Evolutionary conservation across 179 eudicot genomes (phyloP).

Genomic region (Beta lomatogona): DNA sequence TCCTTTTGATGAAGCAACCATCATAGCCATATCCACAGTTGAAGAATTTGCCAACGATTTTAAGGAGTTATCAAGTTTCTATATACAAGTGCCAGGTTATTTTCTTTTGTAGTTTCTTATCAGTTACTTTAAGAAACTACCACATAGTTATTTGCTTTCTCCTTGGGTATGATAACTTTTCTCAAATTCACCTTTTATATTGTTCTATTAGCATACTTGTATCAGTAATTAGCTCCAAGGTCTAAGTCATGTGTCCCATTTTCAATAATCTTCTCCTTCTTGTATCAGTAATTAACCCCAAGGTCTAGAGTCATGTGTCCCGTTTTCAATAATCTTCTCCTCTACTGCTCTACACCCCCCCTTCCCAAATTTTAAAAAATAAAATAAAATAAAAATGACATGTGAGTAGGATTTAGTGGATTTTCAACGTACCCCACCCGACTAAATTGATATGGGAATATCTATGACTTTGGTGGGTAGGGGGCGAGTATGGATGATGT

Average conservation of each 20-base stretch:
- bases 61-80: slow-evolving; percentile 55
- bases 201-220: not conserved
- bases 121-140: not conserved
- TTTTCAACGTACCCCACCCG: too few species aligned
- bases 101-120: not conserved
- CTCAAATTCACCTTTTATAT: not conserved
- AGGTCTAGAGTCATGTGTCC: too few species aligned
- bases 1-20: slow-evolving; percentile 85
- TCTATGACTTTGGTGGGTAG: too few species aligned
- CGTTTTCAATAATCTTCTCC: too few species aligned
- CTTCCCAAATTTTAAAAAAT: too few species aligned
- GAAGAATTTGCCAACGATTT: slow-evolving; percentile 57
- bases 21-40: slow-evolving; percentile 67
- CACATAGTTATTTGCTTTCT: not conserved
- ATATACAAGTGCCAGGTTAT: not conserved
- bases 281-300: too few species aligned
- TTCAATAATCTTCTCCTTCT: not conserved
- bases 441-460: too few species aligned
- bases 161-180: not conserved
- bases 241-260: not conserved
- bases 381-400: too few species aligned
- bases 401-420: too few species aligned
- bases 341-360: too few species aligned
- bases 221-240: not conserved
- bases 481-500: too few species aligned